These are phyloP conservation scores for Entoloma clypeatum DNA, from an alignment of 1,284 basidiomycete species.

Conservation along the genomic window DNA sequence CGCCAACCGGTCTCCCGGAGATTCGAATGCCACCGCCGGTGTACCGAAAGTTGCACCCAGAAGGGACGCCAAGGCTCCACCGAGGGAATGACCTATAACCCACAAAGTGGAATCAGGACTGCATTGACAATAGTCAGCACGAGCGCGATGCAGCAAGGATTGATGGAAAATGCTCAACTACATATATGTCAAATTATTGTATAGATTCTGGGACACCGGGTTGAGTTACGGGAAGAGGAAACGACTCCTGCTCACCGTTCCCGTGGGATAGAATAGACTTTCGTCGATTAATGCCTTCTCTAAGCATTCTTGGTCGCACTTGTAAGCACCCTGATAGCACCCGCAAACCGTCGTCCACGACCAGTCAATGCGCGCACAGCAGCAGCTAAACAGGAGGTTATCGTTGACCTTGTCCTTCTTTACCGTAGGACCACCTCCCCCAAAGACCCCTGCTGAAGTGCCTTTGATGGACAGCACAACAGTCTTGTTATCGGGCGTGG, in stretches of 20 bases:
- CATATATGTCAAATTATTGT: slow-evolving; percentile 91
- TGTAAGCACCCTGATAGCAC: slow-evolving; percentile 80
- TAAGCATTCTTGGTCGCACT: slow-evolving; percentile 83
- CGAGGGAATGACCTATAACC: slow-evolving; percentile 87
- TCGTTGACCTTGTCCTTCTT: slow-evolving; percentile 95
- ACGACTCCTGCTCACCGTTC: slow-evolving; percentile 52
- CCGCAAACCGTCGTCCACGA: slow-evolving; percentile 95
- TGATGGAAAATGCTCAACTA: slow-evolving; percentile 45
- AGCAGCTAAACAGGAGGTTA: slow-evolving; percentile 96
- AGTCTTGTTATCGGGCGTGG: slow-evolving; percentile 78
- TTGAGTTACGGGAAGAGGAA: slow-evolving; percentile 5
- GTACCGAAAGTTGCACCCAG: slow-evolving; percentile 90
- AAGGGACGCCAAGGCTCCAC: slow-evolving; percentile 84
- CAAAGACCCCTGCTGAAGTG: slow-evolving; percentile 78
- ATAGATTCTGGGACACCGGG: slow-evolving; percentile 63
- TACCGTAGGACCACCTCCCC: slow-evolving; percentile 80
- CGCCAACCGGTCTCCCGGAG: slow-evolving; percentile 88
- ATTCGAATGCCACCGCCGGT: slow-evolving; percentile 87
- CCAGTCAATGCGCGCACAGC: slow-evolving; percentile 93
- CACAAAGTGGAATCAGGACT: slow-evolving; percentile 87
- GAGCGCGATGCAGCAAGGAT: neutral
- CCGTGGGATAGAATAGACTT: slow-evolving; percentile 85
- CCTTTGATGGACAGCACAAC: slow-evolving; percentile 94
- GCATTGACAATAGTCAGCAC: neutral
- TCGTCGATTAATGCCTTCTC: slow-evolving; percentile 79